Percentiles rank a stretch among this genome's conserved stretches.
Conservation (phyloP, 768 basidiomycete genomes). For the Termitomyces eurrhizus region DNA sequence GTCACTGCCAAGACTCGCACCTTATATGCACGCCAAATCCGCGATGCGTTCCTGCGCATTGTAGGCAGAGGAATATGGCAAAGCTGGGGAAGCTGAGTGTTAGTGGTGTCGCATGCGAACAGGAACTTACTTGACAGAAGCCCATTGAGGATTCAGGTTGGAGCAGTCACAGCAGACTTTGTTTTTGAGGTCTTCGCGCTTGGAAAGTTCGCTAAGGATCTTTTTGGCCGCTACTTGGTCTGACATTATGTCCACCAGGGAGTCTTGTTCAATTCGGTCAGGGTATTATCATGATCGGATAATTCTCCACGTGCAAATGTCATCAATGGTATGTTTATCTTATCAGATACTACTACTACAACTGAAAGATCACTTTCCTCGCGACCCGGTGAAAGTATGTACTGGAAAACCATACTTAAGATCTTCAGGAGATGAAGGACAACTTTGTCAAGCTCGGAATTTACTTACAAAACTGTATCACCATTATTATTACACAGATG, state of each 20-base stretch:
- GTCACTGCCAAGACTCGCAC: constrained; percentile 40
- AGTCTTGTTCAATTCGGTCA: neutral
- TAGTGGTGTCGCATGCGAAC: constrained; percentile 5
- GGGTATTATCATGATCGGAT: neutral
- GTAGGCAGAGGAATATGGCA: constrained; percentile 88
- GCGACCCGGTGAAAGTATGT: neutral
- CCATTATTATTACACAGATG: neutral
- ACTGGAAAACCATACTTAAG: neutral
- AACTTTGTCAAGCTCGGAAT: neutral
- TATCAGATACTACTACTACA: neutral
- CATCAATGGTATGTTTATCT: neutral
- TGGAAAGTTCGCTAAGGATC: constrained; percentile 70
- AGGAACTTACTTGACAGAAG: constrained; percentile 61
- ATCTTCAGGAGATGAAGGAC: neutral
- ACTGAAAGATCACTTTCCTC: neutral
- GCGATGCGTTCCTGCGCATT: constrained; percentile 80
- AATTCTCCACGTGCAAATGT: neutral
- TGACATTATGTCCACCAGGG: constrained; percentile 29
- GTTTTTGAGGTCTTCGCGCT: constrained; percentile 69
- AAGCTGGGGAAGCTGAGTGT: constrained; percentile 42
- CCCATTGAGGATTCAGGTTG: constrained; percentile 96
- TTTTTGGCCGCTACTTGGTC: constrained; percentile 69
- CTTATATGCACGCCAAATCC: constrained; percentile 95
- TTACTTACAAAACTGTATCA: neutral
- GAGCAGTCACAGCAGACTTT: constrained; percentile 77